Evolutionary conservation across 2,329 filamentous ascomycete species (phyloP), one percentile per base, ranked within the genome.

Genomic region (Alternaria sp.): DNA sequence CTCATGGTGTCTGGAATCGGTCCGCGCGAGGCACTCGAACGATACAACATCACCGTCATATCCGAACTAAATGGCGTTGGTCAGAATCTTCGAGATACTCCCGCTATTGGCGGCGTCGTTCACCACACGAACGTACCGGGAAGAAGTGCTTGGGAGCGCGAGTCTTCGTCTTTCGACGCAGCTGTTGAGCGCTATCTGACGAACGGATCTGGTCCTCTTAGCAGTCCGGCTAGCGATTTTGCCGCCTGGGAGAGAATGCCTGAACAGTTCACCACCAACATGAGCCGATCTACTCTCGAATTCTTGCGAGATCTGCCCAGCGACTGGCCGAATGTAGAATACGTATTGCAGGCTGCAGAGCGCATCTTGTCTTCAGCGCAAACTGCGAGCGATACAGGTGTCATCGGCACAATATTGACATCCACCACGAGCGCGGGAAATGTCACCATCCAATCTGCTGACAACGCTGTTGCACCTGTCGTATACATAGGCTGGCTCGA

Each of bases 1-100:
- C 57, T 60, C 32, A 60, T 57, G 46, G 57, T 60, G 2, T 60
- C 57, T 16, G 57, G 57, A n/a, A 34, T 60, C 12, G 57, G 57
- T 22, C 58, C 58, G 40, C 58, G 58, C 28, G 46, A 44, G 22
- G 34, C 16, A 7, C 53, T 60, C 4, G 53, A 60, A 14, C 27
- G 54, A 48, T 3, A 60, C 41, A 36, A 60, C 9, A 60, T 52
- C 27, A 30, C 54, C 3, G 53, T 57, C 11, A 40, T 57, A n/a
- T 57, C 58, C n/a, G 58, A 60, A 32, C 38, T 57, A 1, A 25
- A 48, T 3, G 58, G 54, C 11, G 58, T 60, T 11, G 53, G 58
- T 22, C 46, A 52, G 10, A 60, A 60, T 34, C 46, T 60, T 16
- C 53, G 36, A 34, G 57, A 60, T 22, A 60, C 57, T 1, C 57